A percentile compares a stretch with the other conserved stretches of the same genome.
Conservation (phyloP, 371 early-diverging fungal species). For the Mucor piriformis region DNA sequence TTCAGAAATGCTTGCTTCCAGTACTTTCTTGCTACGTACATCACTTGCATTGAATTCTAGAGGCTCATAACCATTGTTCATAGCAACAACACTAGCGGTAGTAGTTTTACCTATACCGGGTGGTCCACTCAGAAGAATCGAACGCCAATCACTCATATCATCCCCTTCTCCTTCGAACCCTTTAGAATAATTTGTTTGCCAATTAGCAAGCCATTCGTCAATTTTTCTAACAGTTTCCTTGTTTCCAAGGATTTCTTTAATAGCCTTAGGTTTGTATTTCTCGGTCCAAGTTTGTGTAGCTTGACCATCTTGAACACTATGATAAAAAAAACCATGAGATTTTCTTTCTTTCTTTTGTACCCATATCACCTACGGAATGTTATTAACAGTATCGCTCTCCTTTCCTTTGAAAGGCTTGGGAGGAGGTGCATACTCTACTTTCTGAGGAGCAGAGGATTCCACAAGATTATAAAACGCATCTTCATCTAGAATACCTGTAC, state of each 20-base stretch:
- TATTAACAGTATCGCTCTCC: not conserved
- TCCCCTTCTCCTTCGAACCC: slow-evolving; percentile 18
- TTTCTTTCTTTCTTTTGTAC: not conserved
- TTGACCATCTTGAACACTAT: not conserved
- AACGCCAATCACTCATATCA: slow-evolving; percentile 48
- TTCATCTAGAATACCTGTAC: slow-evolving; percentile 84
- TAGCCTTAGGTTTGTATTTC: slow-evolving; percentile 89
- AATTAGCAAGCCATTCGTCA: slow-evolving; percentile 22
- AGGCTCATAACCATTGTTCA: slow-evolving; percentile 78
- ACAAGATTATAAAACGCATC: slow-evolving; percentile 88
- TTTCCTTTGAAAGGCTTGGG: slow-evolving; percentile 13
- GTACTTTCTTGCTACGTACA: slow-evolving; percentile 87
- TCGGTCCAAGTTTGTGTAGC: slow-evolving; percentile 81
- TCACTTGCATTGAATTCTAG: slow-evolving; percentile 99
- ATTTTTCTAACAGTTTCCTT: slow-evolving; percentile 67
- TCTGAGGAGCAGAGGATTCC: slow-evolving; percentile 37
- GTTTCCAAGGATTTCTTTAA: slow-evolving; percentile 95
- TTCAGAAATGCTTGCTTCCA: slow-evolving; percentile 66
- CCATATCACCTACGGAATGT: not conserved
- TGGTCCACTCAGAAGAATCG: slow-evolving; percentile 93
- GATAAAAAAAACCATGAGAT: not conserved
- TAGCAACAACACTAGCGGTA: slow-evolving; percentile 88
- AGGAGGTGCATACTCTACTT: slow-evolving; percentile 9
- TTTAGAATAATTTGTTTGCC: slow-evolving; percentile 29
- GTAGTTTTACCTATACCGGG: slow-evolving; percentile 99